Percentiles rank a stretch among this genome's conserved stretches.
These are phyloP conservation scores for Yueomyces sp. DNA, from an alignment of 805 yeast species.

Conservation along the genomic window DNA sequence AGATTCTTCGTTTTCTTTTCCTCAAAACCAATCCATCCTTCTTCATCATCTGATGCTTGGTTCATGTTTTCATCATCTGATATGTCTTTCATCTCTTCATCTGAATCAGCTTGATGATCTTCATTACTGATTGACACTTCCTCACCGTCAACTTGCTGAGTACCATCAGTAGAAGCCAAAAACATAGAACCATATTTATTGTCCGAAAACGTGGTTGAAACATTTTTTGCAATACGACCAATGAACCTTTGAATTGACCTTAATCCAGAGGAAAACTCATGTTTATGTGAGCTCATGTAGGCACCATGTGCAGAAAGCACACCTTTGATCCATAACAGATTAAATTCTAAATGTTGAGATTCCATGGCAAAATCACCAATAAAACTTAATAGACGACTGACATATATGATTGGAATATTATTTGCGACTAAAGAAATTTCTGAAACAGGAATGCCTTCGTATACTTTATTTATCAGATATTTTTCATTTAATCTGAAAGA, in stretches of 20 bases:
- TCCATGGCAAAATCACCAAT: slow-evolving; percentile 56
- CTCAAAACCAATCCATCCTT: slow-evolving; percentile 23
- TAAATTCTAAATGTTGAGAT: slow-evolving; percentile 75
- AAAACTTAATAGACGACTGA: slow-evolving; percentile 51
- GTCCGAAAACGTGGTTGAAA: slow-evolving; percentile 39
- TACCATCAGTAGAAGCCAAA: slow-evolving; percentile 27
- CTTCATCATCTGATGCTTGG: slow-evolving; percentile 28
- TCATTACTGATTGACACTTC: slow-evolving; percentile 12
- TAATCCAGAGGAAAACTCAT: slow-evolving; percentile 47
- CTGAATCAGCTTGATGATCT: slow-evolving; percentile 13
- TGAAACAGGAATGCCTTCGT: slow-evolving; percentile 55
- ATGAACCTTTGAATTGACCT: slow-evolving; percentile 66
- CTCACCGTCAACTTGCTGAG: slow-evolving; percentile 15
- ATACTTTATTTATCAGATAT: slow-evolving; percentile 56
- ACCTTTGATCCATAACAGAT: slow-evolving; percentile 65
- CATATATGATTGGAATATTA: slow-evolving; percentile 68
- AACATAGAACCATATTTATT: slow-evolving; percentile 45
- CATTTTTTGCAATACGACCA: slow-evolving; percentile 60
- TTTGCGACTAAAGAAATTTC: slow-evolving; percentile 56
- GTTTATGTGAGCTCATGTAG: slow-evolving; percentile 49
- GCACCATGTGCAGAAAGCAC: slow-evolving; percentile 64
- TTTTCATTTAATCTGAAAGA: slow-evolving; percentile 83
- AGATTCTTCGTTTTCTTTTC: slow-evolving; percentile 16
- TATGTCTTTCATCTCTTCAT: slow-evolving; percentile 8
- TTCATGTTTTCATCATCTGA: slow-evolving; percentile 8